Evolutionary conservation across 441 rosid genomes (phyloP).

Genomic region (Gossypium gossypioides): DNA sequence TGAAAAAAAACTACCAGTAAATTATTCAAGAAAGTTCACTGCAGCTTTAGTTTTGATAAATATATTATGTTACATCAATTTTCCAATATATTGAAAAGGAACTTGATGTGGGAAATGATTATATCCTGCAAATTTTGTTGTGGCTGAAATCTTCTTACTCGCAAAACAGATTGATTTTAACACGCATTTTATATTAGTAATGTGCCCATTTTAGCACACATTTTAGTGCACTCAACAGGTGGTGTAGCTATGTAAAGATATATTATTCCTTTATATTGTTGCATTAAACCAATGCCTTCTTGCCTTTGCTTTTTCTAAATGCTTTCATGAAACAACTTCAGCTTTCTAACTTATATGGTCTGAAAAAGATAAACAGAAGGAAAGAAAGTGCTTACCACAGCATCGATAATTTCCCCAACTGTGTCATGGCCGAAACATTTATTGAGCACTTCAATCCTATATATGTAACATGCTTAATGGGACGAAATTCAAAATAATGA

Average conservation of each 20-base stretch:
- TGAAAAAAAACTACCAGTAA: constrained; percentile 17
- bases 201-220: not conserved
- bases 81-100: not conserved
- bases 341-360: not conserved
- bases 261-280: not conserved
- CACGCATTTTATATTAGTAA: not conserved
- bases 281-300: not conserved
- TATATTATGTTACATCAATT: not conserved
- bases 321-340: not conserved
- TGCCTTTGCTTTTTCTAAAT: not conserved
- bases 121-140: not conserved
- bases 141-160: not conserved
- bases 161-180: not conserved
- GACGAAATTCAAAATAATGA: not conserved
- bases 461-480: constrained; percentile 7
- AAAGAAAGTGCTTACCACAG: constrained; percentile 42
- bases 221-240: not conserved
- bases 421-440: constrained; percentile 70
- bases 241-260: not conserved
- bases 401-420: constrained; percentile 46
- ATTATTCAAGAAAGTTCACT: not conserved
- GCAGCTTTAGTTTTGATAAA: not conserved
- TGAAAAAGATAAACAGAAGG: not conserved
- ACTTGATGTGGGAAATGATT: not conserved
- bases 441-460: constrained; percentile 57